phyloP scores from a whole-genome alignment of 192 early-diverging fungal species.

The Podila minutissima region DNA sequence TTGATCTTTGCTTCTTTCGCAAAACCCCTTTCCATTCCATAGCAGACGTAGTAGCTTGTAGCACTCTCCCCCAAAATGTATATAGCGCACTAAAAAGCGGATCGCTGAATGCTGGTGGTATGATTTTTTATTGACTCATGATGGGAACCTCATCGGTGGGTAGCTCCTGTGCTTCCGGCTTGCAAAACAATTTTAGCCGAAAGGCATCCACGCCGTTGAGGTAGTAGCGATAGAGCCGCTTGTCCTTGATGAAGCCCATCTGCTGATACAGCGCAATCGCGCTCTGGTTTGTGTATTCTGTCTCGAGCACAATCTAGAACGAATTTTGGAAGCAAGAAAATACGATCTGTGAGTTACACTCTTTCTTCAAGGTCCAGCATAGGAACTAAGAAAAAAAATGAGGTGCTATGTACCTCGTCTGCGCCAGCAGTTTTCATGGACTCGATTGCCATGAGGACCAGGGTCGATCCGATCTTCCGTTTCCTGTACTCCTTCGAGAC shows the following conservation, averaged over 20 bases:
- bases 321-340: neutral
- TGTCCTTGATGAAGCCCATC: conserved; percentile 94
- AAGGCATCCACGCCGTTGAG: conserved; percentile 94
- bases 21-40: too few species aligned
- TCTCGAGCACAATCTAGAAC: conserved; percentile 82
- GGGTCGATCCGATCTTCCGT: conserved; percentile 77
- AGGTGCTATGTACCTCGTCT: conserved; percentile 76
- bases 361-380: neutral
- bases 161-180: neutral
- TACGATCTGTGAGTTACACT: too few species aligned
- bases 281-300: conserved; percentile 86
- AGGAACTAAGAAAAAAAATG: neutral
- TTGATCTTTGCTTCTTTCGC: too few species aligned
- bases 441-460: conserved; percentile 79
- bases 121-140: too few species aligned
- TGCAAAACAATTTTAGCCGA: conserved; percentile 78
- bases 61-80: too few species aligned
- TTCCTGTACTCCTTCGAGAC: conserved; percentile 86
- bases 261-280: conserved; percentile 90
- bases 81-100: too few species aligned
- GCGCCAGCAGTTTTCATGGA: conserved; percentile 80
- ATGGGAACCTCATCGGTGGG: too few species aligned
- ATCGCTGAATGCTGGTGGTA: too few species aligned
- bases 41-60: too few species aligned
- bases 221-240: conserved; percentile 91